Percentiles rank a stretch among this genome's conserved stretches.
phyloP scores from a whole-genome alignment of 208 protist genomes.

The Strigomonas galati region DNA sequence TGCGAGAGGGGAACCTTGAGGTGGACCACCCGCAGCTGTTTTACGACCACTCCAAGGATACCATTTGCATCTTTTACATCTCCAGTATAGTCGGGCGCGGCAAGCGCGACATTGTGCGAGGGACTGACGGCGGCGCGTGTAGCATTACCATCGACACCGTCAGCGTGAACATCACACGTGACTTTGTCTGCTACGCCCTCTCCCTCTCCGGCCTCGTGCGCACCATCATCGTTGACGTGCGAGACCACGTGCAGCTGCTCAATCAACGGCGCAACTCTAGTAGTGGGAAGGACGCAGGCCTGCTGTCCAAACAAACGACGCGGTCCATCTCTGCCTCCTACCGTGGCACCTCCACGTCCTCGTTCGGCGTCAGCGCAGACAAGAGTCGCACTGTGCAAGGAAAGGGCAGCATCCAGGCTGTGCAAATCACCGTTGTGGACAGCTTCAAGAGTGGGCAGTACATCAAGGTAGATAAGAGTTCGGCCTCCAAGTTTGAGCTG shows the following conservation, averaged over 20 bases:
- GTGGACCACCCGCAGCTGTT: slow-evolving; percentile 49
- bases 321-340: neutral
- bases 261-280: neutral
- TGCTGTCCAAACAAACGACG: neutral
- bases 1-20: slow-evolving; percentile 53
- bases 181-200: slow-evolving; percentile 67
- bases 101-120: slow-evolving; percentile 51
- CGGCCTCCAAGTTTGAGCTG: slow-evolving; percentile 40
- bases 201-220: slow-evolving; percentile 25
- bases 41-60: slow-evolving; percentile 59
- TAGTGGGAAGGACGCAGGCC: neutral
- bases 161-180: slow-evolving; percentile 47
- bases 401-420: slow-evolving; percentile 29
- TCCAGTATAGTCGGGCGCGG: slow-evolving; percentile 38
- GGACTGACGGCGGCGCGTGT: slow-evolving; percentile 54
- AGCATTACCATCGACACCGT: slow-evolving; percentile 49
- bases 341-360: slow-evolving; percentile 11
- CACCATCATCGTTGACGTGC: slow-evolving; percentile 9
- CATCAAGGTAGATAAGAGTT: slow-evolving; percentile 32
- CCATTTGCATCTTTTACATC: slow-evolving; percentile 54
- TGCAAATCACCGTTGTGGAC: slow-evolving; percentile 50
- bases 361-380: slow-evolving; percentile 13
- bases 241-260: neutral
- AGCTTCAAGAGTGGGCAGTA: slow-evolving; percentile 33
- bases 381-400: slow-evolving; percentile 55